These are phyloP conservation scores for Talaromyces verruculosus DNA, from an alignment of 2,329 filamentous ascomycete genomes.

Conservation along the genomic window DNA sequence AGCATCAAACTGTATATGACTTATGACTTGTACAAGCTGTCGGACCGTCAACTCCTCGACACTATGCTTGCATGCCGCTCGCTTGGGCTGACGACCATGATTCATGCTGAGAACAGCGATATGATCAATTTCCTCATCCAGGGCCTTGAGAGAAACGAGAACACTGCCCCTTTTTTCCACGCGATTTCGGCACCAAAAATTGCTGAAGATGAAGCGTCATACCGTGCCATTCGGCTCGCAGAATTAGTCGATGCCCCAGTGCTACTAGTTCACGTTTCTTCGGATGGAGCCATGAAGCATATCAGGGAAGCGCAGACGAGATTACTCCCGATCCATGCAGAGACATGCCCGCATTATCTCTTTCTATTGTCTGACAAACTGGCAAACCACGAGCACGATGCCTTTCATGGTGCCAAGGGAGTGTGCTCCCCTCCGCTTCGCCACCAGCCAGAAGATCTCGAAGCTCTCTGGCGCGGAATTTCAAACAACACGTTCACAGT, in stretches of 20 bases:
- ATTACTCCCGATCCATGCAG: constrained; percentile 55
- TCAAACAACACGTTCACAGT: constrained; percentile 57
- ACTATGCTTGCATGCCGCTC: constrained; percentile 43
- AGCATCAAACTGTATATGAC: constrained; percentile 51
- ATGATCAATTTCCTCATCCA: constrained; percentile 43
- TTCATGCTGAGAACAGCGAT: constrained; percentile 47
- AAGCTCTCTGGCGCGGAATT: constrained; percentile 54
- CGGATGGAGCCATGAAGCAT: constrained; percentile 49
- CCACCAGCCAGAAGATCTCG: constrained; percentile 50
- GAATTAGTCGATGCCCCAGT: constrained; percentile 54
- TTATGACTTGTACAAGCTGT: constrained; percentile 44
- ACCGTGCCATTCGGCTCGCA: constrained; percentile 53
- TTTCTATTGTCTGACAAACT: constrained; percentile 54
- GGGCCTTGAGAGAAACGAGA: constrained; percentile 37
- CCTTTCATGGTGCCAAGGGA: constrained; percentile 50
- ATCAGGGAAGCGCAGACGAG: constrained; percentile 53
- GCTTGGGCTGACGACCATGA: constrained; percentile 42
- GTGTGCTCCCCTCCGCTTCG: constrained; percentile 56
- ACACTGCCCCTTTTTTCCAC: constrained; percentile 44
- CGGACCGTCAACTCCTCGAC: constrained; percentile 44
- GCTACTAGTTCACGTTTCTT: constrained; percentile 55
- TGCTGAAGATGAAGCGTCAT: constrained; percentile 48
- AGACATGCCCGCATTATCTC: constrained; percentile 61
- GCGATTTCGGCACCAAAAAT: constrained; percentile 43
- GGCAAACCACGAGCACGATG: constrained; percentile 38